These are phyloP conservation scores for Rhipidocladum racemiflorum DNA, from an alignment of 176 grass and related monocot species.

Conservation along the genomic window DNA sequence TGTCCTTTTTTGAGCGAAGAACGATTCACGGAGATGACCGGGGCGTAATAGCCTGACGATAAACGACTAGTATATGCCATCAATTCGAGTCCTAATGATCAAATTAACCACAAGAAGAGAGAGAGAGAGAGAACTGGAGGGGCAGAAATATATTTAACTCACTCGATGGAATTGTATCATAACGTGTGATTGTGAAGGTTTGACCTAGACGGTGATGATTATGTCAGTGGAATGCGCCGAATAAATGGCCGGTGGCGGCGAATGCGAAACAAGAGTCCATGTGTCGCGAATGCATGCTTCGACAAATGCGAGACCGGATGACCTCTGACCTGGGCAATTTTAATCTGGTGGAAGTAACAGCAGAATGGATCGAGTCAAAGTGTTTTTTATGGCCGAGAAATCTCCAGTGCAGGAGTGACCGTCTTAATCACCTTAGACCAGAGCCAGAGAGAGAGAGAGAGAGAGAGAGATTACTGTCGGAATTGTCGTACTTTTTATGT, in stretches of 20 bases:
- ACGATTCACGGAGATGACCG: too few species aligned
- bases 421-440: background rate
- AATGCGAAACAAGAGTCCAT: background rate
- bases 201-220: too few species aligned
- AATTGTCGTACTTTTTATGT: background rate
- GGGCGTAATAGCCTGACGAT: too few species aligned
- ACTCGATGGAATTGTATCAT: too few species aligned
- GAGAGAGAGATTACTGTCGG: background rate
- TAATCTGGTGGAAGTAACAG: background rate
- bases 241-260: background rate
- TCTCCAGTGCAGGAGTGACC: background rate
- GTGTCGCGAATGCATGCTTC: background rate
- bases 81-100: too few species aligned
- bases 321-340: background rate
- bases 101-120: too few species aligned
- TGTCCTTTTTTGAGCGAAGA: too few species aligned
- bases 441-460: background rate
- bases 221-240: background rate
- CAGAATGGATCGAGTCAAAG: conserved; percentile 2
- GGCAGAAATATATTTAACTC: too few species aligned
- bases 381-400: background rate
- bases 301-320: background rate
- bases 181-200: too few species aligned
- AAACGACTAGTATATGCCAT: too few species aligned
- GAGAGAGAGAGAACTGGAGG: too few species aligned